Conservation (phyloP, 768 basidiomycete species). For the Kwoniella shandongensis region DNA sequence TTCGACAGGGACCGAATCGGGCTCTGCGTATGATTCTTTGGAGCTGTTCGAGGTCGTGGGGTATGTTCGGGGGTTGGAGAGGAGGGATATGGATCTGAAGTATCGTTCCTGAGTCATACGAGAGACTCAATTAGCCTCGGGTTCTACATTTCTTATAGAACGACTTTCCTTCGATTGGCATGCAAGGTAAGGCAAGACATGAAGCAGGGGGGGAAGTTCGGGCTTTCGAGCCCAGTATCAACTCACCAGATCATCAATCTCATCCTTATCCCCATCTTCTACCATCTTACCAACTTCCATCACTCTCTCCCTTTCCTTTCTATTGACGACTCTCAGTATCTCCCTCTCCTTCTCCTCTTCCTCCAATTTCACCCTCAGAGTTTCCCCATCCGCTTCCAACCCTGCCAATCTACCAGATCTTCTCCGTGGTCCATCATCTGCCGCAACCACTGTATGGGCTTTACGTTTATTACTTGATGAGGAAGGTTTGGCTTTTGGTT, state of each 20-base stretch:
- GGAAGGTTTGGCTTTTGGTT: constrained; percentile 14
- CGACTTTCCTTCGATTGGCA: too few relatives aligned
- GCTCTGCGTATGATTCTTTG: constrained; percentile 31
- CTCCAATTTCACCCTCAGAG: constrained; percentile 25
- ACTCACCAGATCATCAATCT: constrained; percentile 26
- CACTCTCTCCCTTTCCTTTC: constrained; percentile 36
- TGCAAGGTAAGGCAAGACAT: too few relatives aligned
- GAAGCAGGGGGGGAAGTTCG: too few relatives aligned
- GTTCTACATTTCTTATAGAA: too few relatives aligned
- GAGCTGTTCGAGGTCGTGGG: constrained; percentile 13
- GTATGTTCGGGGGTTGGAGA: constrained; percentile 12
- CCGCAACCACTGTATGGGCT: neutral
- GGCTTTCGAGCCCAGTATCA: neutral
- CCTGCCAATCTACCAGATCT: constrained; percentile 42
- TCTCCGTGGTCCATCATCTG: constrained; percentile 37
- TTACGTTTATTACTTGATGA: constrained; percentile 28
- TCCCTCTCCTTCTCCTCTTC: constrained; percentile 44
- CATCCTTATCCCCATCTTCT: constrained; percentile 29
- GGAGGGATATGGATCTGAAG: constrained; percentile 16
- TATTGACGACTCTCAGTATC: constrained; percentile 34
- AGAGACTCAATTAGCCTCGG: too few relatives aligned
- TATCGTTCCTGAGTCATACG: constrained; percentile 19
- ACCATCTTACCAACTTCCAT: constrained; percentile 40
- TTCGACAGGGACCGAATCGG: constrained; percentile 19
- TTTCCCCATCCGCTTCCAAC: constrained; percentile 42